phyloP scores from a whole-genome alignment of 1,139 yeast species.

The Magnusiomyces tetraspermus region DNA sequence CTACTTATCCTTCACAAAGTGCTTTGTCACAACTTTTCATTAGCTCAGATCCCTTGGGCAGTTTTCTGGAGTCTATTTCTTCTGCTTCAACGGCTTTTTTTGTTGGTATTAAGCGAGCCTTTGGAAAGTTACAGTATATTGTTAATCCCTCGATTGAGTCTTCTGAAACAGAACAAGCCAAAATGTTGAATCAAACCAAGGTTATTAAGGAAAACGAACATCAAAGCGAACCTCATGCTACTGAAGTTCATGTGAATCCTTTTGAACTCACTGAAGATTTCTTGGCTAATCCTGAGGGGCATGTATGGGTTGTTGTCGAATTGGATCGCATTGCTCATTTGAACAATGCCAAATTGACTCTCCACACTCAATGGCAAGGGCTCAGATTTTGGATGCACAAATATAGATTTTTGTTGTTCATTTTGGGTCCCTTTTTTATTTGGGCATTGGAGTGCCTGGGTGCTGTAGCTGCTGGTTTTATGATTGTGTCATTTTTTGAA shows the following conservation, averaged over 20 bases:
- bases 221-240: background rate
- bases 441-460: background rate
- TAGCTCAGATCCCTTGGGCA: background rate
- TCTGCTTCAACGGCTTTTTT: background rate
- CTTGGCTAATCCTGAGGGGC: background rate
- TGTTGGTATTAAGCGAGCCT: background rate
- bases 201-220: background rate
- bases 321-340: slow-evolving; percentile 3
- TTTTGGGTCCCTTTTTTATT: background rate
- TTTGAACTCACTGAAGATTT: background rate
- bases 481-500: slow-evolving; percentile 1
- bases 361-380: slow-evolving; percentile 3
- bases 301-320: slow-evolving; percentile 5
- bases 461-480: background rate
- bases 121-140: background rate
- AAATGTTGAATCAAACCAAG: background rate
- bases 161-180: too few species aligned
- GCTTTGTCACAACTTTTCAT: background rate
- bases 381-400: slow-evolving; percentile 3
- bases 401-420: background rate
- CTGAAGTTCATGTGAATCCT: background rate
- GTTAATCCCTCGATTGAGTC: too few species aligned
- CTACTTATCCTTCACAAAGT: background rate
- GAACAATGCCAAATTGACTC: background rate
- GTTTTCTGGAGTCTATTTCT: background rate